A percentile compares a stretch with the other conserved stretches of the same genome.
These are phyloP conservation scores for Camelina sativa DNA, from an alignment of 345 rosid species.

Conservation along the genomic window DNA sequence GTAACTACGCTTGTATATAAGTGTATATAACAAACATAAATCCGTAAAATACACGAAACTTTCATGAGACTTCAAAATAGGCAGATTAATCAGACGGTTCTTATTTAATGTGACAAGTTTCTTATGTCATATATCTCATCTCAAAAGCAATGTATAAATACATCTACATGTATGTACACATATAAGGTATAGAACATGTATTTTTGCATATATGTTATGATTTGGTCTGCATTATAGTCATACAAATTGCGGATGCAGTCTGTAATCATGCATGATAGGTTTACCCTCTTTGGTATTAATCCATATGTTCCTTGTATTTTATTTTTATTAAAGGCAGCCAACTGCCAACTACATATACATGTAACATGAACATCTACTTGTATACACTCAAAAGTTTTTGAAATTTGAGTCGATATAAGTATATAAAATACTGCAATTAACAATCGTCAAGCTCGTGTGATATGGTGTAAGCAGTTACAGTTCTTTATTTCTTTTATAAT, in stretches of 20 bases:
- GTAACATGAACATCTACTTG: background rate
- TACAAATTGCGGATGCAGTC: constrained; percentile 46
- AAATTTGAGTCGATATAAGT: background rate
- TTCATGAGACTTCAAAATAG: constrained; percentile 29
- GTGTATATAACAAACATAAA: constrained; percentile 18
- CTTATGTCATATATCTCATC: constrained; percentile 34
- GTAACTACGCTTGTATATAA: constrained; percentile 15
- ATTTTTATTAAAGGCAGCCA: constrained; percentile 29
- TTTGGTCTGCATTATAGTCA: constrained; percentile 31
- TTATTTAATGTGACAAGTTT: constrained; percentile 34
- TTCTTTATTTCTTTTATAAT: background rate
- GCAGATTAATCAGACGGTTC: constrained; percentile 21
- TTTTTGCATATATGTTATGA: constrained; percentile 36
- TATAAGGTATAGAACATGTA: constrained; percentile 13
- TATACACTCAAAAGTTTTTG: constrained; percentile 4
- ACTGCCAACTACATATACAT: constrained; percentile 39
- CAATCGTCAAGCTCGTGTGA: background rate
- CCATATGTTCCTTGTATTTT: constrained; percentile 24
- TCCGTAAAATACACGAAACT: constrained; percentile 30
- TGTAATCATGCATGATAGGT: constrained; percentile 46
- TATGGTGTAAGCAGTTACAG: background rate
- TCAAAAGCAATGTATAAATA: constrained; percentile 20
- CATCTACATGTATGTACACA: background rate
- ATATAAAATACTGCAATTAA: background rate
- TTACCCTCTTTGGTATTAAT: constrained; percentile 38